phyloP scores from a whole-genome alignment of 2,329 filamentous ascomycete species.

The Sclerotinia glacialis region DNA sequence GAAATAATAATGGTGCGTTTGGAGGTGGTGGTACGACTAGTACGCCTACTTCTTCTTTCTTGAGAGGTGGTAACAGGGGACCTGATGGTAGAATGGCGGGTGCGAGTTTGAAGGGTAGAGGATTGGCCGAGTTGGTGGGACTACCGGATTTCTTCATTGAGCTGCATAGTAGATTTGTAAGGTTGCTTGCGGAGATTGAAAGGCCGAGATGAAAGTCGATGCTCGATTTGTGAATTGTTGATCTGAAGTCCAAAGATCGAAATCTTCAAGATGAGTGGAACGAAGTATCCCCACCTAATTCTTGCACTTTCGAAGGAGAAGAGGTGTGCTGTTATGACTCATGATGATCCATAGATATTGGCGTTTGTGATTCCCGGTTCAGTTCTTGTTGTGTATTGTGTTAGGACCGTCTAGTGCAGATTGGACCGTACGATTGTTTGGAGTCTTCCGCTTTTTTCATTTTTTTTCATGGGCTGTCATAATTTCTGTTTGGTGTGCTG shows the following conservation, averaged over 20 bases:
- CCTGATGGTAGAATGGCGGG: conserved; percentile 40
- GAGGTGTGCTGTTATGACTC: background rate
- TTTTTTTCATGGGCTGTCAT: conserved; percentile 5
- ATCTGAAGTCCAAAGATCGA: background rate
- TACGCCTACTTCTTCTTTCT: conserved; percentile 31
- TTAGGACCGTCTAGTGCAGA: conserved; percentile 20
- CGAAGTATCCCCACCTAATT: background rate
- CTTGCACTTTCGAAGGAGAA: background rate
- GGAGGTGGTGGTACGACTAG: conserved; percentile 19
- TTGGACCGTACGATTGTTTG: conserved; percentile 7
- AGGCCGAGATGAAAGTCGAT: conserved; percentile 36
- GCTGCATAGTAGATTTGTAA: conserved; percentile 62
- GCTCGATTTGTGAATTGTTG: background rate
- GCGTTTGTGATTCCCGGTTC: conserved; percentile 16
- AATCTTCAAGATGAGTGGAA: background rate
- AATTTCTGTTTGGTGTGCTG: background rate
- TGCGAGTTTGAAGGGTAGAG: conserved; percentile 56
- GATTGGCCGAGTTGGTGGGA: conserved; percentile 63
- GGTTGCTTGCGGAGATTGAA: conserved; percentile 54
- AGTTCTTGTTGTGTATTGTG: background rate
- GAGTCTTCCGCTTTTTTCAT: background rate
- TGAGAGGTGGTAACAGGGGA: conserved; percentile 34
- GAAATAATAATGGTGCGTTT: conserved; percentile 15
- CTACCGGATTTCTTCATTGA: conserved; percentile 67
- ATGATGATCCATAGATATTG: background rate